Percentiles rank a stretch among this genome's conserved stretches.
Conservation (phyloP, 768 basidiomycete species). For the Boletus edulis region DNA sequence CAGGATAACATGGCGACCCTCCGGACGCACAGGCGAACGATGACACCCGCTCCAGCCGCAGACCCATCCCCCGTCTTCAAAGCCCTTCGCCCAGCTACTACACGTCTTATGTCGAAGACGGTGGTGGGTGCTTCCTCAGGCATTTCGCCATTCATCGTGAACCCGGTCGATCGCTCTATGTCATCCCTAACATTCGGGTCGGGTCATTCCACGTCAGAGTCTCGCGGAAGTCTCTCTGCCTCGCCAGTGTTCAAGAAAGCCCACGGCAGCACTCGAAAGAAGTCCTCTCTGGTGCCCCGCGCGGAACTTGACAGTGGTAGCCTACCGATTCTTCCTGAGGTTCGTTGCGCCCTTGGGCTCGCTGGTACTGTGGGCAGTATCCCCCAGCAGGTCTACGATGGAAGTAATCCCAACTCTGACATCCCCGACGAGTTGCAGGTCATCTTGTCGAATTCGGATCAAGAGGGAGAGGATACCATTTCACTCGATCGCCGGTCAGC, state of each 20-base stretch:
- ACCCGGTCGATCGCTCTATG: constrained; percentile 26
- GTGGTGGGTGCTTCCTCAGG: constrained; percentile 26
- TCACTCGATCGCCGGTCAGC: constrained; percentile 21
- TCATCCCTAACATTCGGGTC: constrained; percentile 40
- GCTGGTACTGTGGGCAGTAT: constrained; percentile 56
- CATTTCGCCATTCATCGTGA: constrained; percentile 25
- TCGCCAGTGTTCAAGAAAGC: constrained; percentile 38
- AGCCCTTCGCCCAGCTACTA: constrained; percentile 50
- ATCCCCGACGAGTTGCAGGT: constrained; percentile 76
- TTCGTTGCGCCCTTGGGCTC: constrained; percentile 58
- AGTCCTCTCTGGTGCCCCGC: constrained; percentile 22
- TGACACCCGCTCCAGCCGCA: constrained; percentile 56
- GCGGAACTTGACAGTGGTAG: constrained; percentile 19
- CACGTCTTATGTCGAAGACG: constrained; percentile 20
- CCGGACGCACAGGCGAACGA: constrained; percentile 48
- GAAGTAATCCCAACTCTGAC: constrained; percentile 69
- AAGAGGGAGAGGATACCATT: constrained; percentile 42
- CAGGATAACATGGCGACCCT: constrained; percentile 26
- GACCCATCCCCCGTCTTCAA: constrained; percentile 61
- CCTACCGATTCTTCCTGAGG: constrained; percentile 46
- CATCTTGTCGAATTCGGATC: constrained; percentile 48
- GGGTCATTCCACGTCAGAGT: constrained; percentile 30
- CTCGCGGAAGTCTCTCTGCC: constrained; percentile 16
- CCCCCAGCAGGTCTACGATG: constrained; percentile 44
- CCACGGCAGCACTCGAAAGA: constrained; percentile 20